Conservation (phyloP, 495 filamentous ascomycete genomes). For the Aspergillus egyptiacus region DNA sequence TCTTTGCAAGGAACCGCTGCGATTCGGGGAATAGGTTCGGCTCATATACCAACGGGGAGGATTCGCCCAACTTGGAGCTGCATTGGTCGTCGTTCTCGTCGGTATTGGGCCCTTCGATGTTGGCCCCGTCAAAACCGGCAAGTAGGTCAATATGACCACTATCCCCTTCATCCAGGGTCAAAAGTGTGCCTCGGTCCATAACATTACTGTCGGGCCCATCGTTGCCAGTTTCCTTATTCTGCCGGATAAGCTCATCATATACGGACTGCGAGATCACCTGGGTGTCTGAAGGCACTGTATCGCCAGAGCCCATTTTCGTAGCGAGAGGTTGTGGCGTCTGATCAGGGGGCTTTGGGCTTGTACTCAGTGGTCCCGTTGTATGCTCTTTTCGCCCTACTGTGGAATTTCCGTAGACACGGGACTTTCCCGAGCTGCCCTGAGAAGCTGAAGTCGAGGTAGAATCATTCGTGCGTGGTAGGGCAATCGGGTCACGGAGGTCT, state of each 20-base stretch:
- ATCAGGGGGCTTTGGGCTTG: slow-evolving; percentile 5
- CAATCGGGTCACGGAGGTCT: background rate
- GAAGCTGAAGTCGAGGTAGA: background rate
- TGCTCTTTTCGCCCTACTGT: slow-evolving; percentile 3
- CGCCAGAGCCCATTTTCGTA: slow-evolving; percentile 31
- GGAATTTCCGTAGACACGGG: background rate
- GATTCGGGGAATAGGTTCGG: slow-evolving; percentile 46
- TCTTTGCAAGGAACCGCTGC: slow-evolving; percentile 41
- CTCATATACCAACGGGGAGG: slow-evolving; percentile 34
- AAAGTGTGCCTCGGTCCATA: slow-evolving; percentile 31
- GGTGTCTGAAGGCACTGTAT: slow-evolving; percentile 41
- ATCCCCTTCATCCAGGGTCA: slow-evolving; percentile 41
- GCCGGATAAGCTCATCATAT: slow-evolving; percentile 41
- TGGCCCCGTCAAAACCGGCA: slow-evolving; percentile 31
- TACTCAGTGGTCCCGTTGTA: slow-evolving; percentile 7
- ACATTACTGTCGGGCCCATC: slow-evolving; percentile 17
- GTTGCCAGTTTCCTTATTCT: slow-evolving; percentile 29
- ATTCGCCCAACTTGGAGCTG: slow-evolving; percentile 32
- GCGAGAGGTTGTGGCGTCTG: slow-evolving; percentile 7
- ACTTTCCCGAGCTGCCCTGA: slow-evolving; percentile 7
- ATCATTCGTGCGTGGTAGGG: background rate
- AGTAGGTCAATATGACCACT: slow-evolving; percentile 47
- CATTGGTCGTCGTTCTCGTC: slow-evolving; percentile 37
- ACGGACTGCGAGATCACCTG: slow-evolving; percentile 49
- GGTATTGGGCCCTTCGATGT: slow-evolving; percentile 19